Evolutionary conservation across 805 yeast genomes (phyloP).

Genomic region (Candida sanyiensis): DNA sequence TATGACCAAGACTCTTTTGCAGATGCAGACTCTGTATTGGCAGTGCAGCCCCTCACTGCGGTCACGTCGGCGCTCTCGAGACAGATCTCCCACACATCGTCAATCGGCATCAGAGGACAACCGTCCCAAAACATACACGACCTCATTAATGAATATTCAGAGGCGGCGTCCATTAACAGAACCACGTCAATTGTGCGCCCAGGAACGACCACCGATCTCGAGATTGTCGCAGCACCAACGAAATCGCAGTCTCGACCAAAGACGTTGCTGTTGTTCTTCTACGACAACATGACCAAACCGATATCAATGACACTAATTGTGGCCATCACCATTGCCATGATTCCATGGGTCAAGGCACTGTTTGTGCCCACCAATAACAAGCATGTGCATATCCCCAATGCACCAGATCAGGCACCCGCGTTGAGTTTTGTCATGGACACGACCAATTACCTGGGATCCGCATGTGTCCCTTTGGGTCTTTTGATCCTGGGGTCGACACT

Average conservation of each 20-base stretch:
- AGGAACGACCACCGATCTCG: slow-evolving; percentile 20
- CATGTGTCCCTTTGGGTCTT: slow-evolving; percentile 87
- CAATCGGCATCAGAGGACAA: slow-evolving; percentile 10
- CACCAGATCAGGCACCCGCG: slow-evolving; percentile 87
- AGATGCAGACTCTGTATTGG: neutral
- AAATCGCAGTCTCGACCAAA: slow-evolving; percentile 3
- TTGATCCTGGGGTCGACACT: slow-evolving; percentile 84
- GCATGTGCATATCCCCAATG: slow-evolving; percentile 43
- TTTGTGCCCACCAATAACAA: slow-evolving; percentile 45
- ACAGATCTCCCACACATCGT: slow-evolving; percentile 3
- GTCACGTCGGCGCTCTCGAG: slow-evolving; percentile 3
- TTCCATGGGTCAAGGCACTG: slow-evolving; percentile 81
- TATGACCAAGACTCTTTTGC: too few species aligned
- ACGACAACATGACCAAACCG: slow-evolving; percentile 63
- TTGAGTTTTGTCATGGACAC: slow-evolving; percentile 82
- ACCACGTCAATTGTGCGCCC: slow-evolving; percentile 16
- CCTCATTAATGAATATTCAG: slow-evolving; percentile 42
- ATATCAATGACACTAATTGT: slow-evolving; percentile 63
- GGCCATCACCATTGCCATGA: slow-evolving; percentile 65
- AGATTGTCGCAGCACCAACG: slow-evolving; percentile 5
- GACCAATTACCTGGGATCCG: slow-evolving; percentile 72
- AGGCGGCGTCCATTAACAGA: slow-evolving; percentile 18
- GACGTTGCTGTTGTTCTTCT: slow-evolving; percentile 26
- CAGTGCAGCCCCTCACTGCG: slow-evolving; percentile 8
- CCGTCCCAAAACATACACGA: slow-evolving; percentile 30